These are phyloP conservation scores for Rhizophora apiculata DNA, from an alignment of 345 rosid genomes.

Conservation along the genomic window DNA sequence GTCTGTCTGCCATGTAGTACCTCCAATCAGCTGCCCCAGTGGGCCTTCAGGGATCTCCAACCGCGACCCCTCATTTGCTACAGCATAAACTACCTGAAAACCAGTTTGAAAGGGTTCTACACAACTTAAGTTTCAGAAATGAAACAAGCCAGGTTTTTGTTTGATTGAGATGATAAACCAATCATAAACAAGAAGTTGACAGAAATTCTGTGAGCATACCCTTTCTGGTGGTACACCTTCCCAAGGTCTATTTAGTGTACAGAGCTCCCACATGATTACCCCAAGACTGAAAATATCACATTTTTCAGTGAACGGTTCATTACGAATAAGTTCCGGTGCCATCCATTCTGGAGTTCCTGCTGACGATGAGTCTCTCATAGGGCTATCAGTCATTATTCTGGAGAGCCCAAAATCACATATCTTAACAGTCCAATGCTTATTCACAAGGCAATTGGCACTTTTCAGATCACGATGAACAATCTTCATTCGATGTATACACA, in stretches of 20 bases:
- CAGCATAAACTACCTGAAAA: slow-evolving; percentile 81
- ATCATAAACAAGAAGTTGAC: background rate
- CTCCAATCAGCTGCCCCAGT: slow-evolving; percentile 80
- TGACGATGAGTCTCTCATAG: slow-evolving; percentile 73
- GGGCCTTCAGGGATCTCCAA: slow-evolving; percentile 91
- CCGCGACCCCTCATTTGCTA: slow-evolving; percentile 82
- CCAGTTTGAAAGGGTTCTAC: background rate
- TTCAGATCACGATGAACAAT: slow-evolving; percentile 88
- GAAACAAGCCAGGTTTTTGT: too few relatives aligned
- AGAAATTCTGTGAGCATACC: slow-evolving; percentile 33
- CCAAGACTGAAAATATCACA: slow-evolving; percentile 99
- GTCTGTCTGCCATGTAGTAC: slow-evolving; percentile 24
- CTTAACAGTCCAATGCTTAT: slow-evolving; percentile 88
- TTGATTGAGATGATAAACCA: background rate
- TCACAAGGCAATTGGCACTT: slow-evolving; percentile 86
- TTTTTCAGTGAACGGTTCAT: slow-evolving; percentile 87
- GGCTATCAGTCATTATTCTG: slow-evolving; percentile 63
- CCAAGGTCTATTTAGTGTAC: slow-evolving; percentile 90
- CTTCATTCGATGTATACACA: slow-evolving; percentile 98
- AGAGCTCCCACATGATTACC: slow-evolving; percentile 98
- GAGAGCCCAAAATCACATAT: slow-evolving; percentile 98
- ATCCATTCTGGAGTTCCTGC: slow-evolving; percentile 99
- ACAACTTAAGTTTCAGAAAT: too few relatives aligned
- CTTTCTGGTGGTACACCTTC: slow-evolving; percentile 91
- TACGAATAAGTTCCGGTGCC: slow-evolving; percentile 98